phyloP scores from a whole-genome alignment of 2,329 filamentous ascomycete species.

The Aspergillus fructus region DNA sequence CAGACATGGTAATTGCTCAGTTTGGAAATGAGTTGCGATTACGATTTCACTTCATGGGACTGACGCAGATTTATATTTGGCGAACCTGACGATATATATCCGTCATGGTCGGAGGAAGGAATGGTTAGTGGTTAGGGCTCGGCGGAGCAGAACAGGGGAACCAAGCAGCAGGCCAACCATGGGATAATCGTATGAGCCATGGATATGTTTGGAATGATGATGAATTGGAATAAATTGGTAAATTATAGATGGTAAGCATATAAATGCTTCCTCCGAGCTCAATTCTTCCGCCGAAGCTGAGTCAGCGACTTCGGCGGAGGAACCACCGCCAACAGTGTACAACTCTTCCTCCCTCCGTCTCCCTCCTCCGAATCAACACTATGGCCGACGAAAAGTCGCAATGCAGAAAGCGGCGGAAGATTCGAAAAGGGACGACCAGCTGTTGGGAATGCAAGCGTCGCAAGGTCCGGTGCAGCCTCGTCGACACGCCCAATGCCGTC shows the following conservation, averaged over 20 bases:
- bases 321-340: not conserved
- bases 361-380: not conserved
- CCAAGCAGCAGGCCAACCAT: no score
- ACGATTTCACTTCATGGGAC: no score
- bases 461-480: slow-evolving; percentile 5
- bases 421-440: slow-evolving; percentile 8
- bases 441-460: slow-evolving; percentile 11
- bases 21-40: not conserved
- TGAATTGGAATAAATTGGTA: no score
- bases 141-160: no score
- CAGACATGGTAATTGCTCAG: not conserved
- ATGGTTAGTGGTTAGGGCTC: no score
- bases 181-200: no score
- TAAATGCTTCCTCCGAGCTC: not conserved
- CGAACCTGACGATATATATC: no score
- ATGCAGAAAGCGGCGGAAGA: slow-evolving; percentile 1
- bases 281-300: not conserved
- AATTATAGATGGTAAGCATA: no score
- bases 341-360: not conserved
- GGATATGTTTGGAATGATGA: no score
- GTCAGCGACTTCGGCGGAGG: not conserved
- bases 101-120: no score
- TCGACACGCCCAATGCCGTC: not conserved
- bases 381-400: no score
- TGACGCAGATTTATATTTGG: no score